Evolutionary conservation across 208 protist genomes (phyloP), one percentile per base, ranked within the genome.

Genomic region (Trypanosoma theileri): DNA sequence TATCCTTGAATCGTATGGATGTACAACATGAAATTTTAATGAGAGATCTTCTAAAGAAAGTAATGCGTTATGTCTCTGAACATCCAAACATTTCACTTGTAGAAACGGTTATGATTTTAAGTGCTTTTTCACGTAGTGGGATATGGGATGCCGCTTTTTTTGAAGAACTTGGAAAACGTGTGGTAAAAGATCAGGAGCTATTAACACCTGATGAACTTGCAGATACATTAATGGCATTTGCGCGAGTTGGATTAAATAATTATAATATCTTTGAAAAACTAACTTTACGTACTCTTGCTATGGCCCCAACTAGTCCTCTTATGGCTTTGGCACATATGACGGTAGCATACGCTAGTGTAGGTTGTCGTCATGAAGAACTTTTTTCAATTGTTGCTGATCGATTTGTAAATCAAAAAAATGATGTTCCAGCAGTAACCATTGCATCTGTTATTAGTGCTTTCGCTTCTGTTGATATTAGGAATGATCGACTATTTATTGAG

Each of bases 401-500:
- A n/a, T 61, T 69, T 35, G 35, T 90, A 8, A 79, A 74, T 28
- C 74, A 74, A 67, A 85, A 86, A 62, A 54, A 81, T 24, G 75
- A 85, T 17, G 80, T 90, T 42, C 77, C 88, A 0, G 85, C 88
- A 11, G 73, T 88, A 3, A 88, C 80, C 3, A 91, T 94, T 19
- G 84, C 86, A 17, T 71, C 75, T 53, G 71, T 96, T 11, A 76
- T 96, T 19, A 71, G 66, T 40, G 79, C 86, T 53, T 93, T 96
- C 58, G 86, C 91, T 8, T 64, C 69, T 12, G 77, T 82, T 16
- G 80, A 79, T 9, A 71, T 85, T 44, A 71, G 74, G 4, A 74
- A 96, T 63, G 86, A 93, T 60, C 67, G 75, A 19, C 69, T 96
- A 4, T 96, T 96, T 61, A 84, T 96, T 58, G 84, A 92, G 71